Conservation (phyloP, 1,284 basidiomycete genomes). For the Singerocomus rubriflavus region DNA sequence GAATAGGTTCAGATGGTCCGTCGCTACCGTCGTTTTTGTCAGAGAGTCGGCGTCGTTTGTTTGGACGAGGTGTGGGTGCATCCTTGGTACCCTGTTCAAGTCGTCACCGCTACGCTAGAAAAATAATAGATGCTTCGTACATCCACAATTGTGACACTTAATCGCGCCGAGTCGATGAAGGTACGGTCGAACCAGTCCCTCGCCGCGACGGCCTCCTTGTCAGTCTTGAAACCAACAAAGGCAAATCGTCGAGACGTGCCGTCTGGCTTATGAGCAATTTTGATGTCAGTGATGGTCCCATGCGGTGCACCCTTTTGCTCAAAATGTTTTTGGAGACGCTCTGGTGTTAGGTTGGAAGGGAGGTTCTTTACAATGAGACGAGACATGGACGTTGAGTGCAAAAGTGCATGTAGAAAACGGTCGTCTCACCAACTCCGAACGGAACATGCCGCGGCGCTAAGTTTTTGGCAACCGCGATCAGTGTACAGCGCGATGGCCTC, state of each 20-base stretch:
- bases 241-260: slow-evolving; percentile 87
- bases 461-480: not conserved
- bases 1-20: slow-evolving; percentile 10
- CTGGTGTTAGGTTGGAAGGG: slow-evolving; percentile 70
- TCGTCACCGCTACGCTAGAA: not conserved
- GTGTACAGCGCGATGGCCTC: slow-evolving; percentile 34
- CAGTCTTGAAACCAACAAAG: slow-evolving; percentile 88
- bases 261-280: slow-evolving; percentile 74
- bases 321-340: slow-evolving; percentile 70
- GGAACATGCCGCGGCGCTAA: slow-evolving; percentile 20
- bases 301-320: slow-evolving; percentile 58
- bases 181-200: slow-evolving; percentile 86
- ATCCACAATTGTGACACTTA: slow-evolving; percentile 78
- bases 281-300: slow-evolving; percentile 82
- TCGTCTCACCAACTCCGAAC: slow-evolving; percentile 23
- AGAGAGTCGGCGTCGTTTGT: slow-evolving; percentile 56
- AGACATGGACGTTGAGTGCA: slow-evolving; percentile 55
- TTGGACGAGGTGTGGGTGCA: slow-evolving; percentile 60
- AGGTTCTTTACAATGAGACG: slow-evolving; percentile 91
- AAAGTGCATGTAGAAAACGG: not conserved
- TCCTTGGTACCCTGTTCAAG: slow-evolving; percentile 56
- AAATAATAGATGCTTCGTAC: slow-evolving; percentile 36
- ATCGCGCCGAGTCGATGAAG: slow-evolving; percentile 73
- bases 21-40: slow-evolving; percentile 27
- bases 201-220: slow-evolving; percentile 73